These are phyloP conservation scores for Blepharisma undulans DNA, from an alignment of 169 alveolate species.

Conservation along the genomic window DNA sequence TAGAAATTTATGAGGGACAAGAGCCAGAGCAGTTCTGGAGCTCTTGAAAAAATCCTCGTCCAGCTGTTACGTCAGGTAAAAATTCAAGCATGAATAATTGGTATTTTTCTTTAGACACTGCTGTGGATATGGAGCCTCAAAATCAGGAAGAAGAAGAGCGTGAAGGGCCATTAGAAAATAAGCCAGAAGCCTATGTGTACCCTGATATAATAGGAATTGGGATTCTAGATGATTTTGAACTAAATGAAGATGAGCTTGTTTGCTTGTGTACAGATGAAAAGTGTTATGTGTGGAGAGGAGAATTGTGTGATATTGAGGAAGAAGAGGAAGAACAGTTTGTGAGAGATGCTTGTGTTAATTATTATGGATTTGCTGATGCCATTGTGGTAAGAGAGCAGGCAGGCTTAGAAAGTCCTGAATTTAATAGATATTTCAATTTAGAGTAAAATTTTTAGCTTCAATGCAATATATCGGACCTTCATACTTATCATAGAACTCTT, in stretches of 20 bases:
- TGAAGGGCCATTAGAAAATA: slow-evolving; percentile 20
- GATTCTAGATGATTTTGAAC: slow-evolving; percentile 57
- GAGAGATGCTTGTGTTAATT: neutral
- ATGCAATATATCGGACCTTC: neutral
- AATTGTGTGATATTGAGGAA: slow-evolving; percentile 25
- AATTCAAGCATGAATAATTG: slow-evolving; percentile 34
- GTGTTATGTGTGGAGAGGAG: slow-evolving; percentile 49
- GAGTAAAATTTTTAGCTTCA: neutral
- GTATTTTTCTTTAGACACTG: slow-evolving; percentile 43
- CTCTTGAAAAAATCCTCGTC: slow-evolving; percentile 28
- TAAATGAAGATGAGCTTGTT: slow-evolving; percentile 42
- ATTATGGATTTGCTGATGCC: slow-evolving; percentile 28
- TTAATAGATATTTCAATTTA: slow-evolving; percentile 36
- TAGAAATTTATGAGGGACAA: slow-evolving; percentile 45
- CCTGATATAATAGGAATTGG: slow-evolving; percentile 46
- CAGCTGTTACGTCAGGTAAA: slow-evolving; percentile 30
- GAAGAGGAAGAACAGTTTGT: neutral
- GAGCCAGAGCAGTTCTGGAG: slow-evolving; percentile 48
- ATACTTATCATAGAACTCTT: neutral
- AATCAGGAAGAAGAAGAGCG: neutral
- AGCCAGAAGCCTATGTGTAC: slow-evolving; percentile 44
- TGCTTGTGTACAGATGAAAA: slow-evolving; percentile 44
- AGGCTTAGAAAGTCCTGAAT: slow-evolving; percentile 62
- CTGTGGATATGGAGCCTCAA: slow-evolving; percentile 45
- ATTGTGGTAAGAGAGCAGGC: slow-evolving; percentile 44